phyloP scores from a whole-genome alignment of 1,139 yeast species.

The Candida sanyaensis region DNA sequence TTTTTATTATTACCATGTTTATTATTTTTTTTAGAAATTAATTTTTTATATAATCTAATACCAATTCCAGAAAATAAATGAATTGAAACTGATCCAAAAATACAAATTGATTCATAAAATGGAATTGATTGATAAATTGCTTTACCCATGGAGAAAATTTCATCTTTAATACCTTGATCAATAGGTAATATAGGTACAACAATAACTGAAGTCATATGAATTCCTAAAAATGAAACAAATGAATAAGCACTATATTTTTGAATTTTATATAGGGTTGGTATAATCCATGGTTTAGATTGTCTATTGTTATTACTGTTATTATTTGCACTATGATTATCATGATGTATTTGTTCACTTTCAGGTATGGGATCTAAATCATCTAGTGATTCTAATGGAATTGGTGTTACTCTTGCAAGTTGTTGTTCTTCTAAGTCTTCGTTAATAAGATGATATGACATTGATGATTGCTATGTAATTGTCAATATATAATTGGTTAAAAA shows the following conservation, averaged over 20 bases:
- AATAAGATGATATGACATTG: not conserved
- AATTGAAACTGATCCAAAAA: constrained; percentile 46
- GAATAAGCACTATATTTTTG: constrained; percentile 69
- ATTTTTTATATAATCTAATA: constrained; percentile 39
- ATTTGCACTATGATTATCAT: not conserved
- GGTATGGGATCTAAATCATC: constrained; percentile 1
- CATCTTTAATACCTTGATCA: constrained; percentile 43
- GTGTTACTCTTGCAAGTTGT: constrained; percentile 7
- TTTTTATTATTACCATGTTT: not conserved
- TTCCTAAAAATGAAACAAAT: constrained; percentile 56
- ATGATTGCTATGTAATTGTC: not conserved
- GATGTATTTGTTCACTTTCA: not conserved
- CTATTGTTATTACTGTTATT: not conserved
- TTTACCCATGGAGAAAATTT: constrained; percentile 61
- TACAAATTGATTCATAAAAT: constrained; percentile 47
- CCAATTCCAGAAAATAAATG: constrained; percentile 60
- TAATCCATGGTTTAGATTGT: constrained; percentile 10
- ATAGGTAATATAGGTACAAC: constrained; percentile 53
- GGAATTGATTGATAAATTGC: constrained; percentile 58
- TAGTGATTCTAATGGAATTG: constrained; percentile 10
- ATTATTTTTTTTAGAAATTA: not conserved
- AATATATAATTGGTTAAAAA: constrained; percentile 1
- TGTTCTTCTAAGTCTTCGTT: not conserved
- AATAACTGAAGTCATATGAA: constrained; percentile 61
- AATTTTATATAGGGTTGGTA: constrained; percentile 16